Base-by-base conservation (phyloP, 352 stramenopile genomes). In the Phytophthora litchii region DNA sequence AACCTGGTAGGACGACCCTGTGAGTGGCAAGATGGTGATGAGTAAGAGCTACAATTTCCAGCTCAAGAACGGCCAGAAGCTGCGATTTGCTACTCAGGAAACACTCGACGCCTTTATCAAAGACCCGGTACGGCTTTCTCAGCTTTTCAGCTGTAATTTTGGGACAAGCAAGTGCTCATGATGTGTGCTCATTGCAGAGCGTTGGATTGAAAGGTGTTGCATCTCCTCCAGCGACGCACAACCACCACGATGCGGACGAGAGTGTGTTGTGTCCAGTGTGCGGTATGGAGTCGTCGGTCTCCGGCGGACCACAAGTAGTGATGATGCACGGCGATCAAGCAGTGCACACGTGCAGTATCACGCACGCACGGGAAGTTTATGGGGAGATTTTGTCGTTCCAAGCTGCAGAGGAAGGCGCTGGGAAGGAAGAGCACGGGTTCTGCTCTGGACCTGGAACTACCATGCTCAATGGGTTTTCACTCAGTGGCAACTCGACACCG, bases 381-480 rank as follows among this genome's bases (percentile, higher is more conserved):
- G 56, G 76, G 32, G 43, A 88, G 31, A 76, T 88, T 40, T 35
- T 79, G 52, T 62, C 64, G 3, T 86, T 84, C 43, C 67, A 67
- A 63, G 68, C 67, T 17, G 20, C 40, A 0, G 41, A 60, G 12
- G 58, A 63, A 19, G 52, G 36, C n/a, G 20, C 35, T 12, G 20
- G 14, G 3, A 38, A 66, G 37, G 19, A 43, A 17, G 42, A 49
- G 34, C 42, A 62, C 16, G 59, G 34, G 9, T 91, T 85, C 55
- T 91, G 82, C 49, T 74, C 72, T 20, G 82, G 82, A 12, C 53
- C 77, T 0, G 82, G 82, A 20, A 91, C 82, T 10, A 86, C 82
- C 16, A 91, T 91, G 82, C 70, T 89, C 13, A 91, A 91, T 43
- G 82, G 82, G 0, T 91, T 91, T 49, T 74, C 77, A 3, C 70